Evolutionary conservation across 2,329 filamentous ascomycete genomes (phyloP), one percentile per base, ranked within the genome.

Genomic region (Diplocarpon mali): DNA sequence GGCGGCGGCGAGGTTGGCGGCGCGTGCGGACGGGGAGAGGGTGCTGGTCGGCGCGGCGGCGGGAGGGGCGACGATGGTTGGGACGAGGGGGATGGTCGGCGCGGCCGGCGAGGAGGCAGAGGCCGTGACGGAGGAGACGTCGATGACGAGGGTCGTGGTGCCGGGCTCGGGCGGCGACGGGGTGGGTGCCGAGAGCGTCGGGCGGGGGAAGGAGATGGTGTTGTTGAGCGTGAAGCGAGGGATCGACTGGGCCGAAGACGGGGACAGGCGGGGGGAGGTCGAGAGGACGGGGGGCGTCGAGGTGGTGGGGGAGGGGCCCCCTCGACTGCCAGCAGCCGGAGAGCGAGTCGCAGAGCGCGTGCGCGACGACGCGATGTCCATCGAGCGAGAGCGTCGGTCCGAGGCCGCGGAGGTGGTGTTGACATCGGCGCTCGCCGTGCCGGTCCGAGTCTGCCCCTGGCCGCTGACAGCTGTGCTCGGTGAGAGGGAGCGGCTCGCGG

Each of bases 1-100:
- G 16, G 58, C 58, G 45, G 52, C 38, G 11, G 64, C 64, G 37
- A 64, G 64, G 40, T 56, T 58, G 32, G 47, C 42, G n/a, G 46
- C 48, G 32, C 42, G 50, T 15, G 51, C 35, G 4, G 45, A 36
- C 7, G 59, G 48, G 9, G 48, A 40, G 14, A 59, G 29, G 10
- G 30, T 32, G 30, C 11, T 32, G 30, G 30, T 32, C 30, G 30
- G 20, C 20, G 3, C 41, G 13, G 44, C 24, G 2, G 50, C 17
- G 2, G 53, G 48, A 6, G 50, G 40, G 34, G 42, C 15, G 29
- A 55, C 52, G 10, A 46, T 17, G 13, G 54, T 55, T 10, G 53
- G 50, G 20, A 45, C 34, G 24, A 35, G 16, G 28, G 47, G 41
- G 12, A 55, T 37, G 9, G 42, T 50, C n/a, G 45, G 8, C 6